phyloP scores from a whole-genome alignment of 345 rosid species.

The Pelargonium nanum region DNA sequence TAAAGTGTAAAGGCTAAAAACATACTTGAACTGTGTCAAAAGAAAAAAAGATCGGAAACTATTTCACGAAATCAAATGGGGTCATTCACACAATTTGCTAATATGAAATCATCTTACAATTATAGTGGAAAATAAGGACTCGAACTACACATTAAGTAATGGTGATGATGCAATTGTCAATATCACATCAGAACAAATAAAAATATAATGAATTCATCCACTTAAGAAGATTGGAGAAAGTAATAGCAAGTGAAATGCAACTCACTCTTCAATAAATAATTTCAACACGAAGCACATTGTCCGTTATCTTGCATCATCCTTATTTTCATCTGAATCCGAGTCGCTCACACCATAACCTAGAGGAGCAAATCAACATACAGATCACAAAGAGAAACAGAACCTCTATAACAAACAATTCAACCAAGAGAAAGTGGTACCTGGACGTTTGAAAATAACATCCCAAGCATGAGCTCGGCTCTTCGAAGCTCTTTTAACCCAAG shows the following conservation, averaged over 20 bases:
- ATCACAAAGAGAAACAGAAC: neutral
- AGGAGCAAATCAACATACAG: constrained; percentile 1
- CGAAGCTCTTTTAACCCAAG: constrained; percentile 70
- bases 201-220: neutral
- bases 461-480: constrained; percentile 45
- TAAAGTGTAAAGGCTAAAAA: too few species aligned
- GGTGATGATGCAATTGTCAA: neutral
- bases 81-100: neutral
- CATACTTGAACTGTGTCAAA: too few species aligned
- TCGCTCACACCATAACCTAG: constrained; percentile 69
- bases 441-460: constrained; percentile 55
- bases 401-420: neutral
- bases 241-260: neutral
- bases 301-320: constrained; percentile 16
- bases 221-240: neutral
- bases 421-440: constrained; percentile 31
- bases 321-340: constrained; percentile 49
- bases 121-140: neutral
- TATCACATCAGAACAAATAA: too few species aligned
- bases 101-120: neutral
- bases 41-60: too few species aligned
- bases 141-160: neutral
- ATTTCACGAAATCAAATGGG: too few species aligned
- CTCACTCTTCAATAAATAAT: neutral
- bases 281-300: constrained; percentile 3